Evolutionary conservation across 2,329 filamentous ascomycete species (phyloP).

Genomic region (Grosmannia clavigera): DNA sequence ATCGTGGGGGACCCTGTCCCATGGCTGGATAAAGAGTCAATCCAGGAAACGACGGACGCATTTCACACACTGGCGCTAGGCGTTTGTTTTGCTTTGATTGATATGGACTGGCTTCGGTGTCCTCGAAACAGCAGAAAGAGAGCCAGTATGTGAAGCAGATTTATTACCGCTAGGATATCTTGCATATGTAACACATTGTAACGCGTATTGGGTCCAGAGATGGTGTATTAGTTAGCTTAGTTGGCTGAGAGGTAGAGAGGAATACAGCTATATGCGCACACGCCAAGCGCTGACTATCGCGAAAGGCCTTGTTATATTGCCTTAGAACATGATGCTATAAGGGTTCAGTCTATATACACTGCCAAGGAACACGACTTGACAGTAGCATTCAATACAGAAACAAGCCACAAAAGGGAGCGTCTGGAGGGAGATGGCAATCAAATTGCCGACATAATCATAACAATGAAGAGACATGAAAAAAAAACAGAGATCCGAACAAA

Average conservation of each 20-base stretch:
- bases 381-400: background rate
- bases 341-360: background rate
- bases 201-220: background rate
- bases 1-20: background rate
- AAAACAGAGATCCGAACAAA: background rate
- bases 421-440: background rate
- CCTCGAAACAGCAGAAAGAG: background rate
- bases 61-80: constrained; percentile 5
- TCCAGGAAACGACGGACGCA: background rate
- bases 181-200: background rate
- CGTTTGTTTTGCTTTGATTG: background rate
- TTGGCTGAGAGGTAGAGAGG: too few relatives aligned
- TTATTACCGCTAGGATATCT: background rate
- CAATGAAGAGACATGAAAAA: background rate
- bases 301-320: background rate
- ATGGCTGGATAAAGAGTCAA: background rate
- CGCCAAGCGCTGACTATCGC: background rate
- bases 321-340: background rate
- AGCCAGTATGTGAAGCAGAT: background rate
- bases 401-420: background rate
- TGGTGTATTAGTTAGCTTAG: background rate
- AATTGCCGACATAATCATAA: background rate
- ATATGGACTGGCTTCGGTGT: background rate
- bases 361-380: background rate
- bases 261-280: background rate